Evolutionary conservation across 2,329 filamentous ascomycete species (phyloP), one percentile per base, ranked within the genome.

Genomic region (Colletotrichum sidae): DNA sequence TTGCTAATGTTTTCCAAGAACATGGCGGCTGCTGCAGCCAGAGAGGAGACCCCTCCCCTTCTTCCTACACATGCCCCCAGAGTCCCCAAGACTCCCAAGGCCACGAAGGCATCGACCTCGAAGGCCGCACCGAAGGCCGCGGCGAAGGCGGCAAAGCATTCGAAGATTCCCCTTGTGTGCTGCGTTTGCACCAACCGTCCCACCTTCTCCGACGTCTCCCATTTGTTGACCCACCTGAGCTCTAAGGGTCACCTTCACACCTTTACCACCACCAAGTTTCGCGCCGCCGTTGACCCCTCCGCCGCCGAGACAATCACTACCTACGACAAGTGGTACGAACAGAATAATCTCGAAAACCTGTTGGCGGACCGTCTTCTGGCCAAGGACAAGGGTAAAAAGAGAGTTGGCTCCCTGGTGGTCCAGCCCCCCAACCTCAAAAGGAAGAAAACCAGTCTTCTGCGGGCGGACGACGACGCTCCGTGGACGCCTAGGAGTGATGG

Each of bases 201-300:
- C 44, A 86, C 80, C 37, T 97, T 97, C 79, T 97, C 93, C 60
- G 95, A 98, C 77, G 84, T 94, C 49, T 97, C 94, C 39, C 95
- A 97, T 77, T 83, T 97, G 42, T 87, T 98, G 74, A 98, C 95
- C 11, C 95, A 98, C 75, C 88, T 97, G 68, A 89, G 92, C 65
- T 97, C 94, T 69, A 97, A 97, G 76, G 91, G 92, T n/a, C 95
- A 98, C 76, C 82, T 97, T 39, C 90, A 93, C 65, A 87, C 93
- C 74, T 89, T 92, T 72, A 96, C 94, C 80, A 93, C 93, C 73
- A 85, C 93, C 56, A 90, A 93, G 72, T 87, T 97, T 69, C 88
- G 87, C 62, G 87, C 90, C 60, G 85, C 88, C 58, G 84, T 86
- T 50, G 91, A 96, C 66, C 77, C 83, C n/a, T 80, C 80, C n/a